Evolutionary conservation across 208 protist species (phyloP), one percentile per base, ranked within the genome.

Genomic region (Blastocrithidia nonstop): DNA sequence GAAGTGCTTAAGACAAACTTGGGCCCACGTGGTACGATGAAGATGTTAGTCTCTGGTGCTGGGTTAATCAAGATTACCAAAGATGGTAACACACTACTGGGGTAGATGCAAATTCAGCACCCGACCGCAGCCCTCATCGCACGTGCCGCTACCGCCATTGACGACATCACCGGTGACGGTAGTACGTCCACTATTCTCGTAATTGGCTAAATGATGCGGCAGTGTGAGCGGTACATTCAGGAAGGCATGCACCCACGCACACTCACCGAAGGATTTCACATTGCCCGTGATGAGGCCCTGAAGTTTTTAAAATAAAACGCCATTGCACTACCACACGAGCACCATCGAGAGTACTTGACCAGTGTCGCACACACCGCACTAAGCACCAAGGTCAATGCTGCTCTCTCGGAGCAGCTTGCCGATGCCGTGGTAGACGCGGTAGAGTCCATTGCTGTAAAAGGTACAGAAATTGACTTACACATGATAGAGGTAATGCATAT

Each of bases 401-500:
- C 61, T 17, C 62, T 95, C 20, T 72, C 74, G 0, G 71, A 88
- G 50, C 46, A 93, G 29, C 66, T 98, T 26, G 68, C 96, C 6
- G 85, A 94, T 6, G 79, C 95, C 23, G 75, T 98, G n/a, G 94
- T 98, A 2, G 96, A 99, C 50, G 86, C 97, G n/a, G 72, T 98
- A 0, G 64, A 92, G 17, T 73, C 79, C 0, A 87, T 98, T 23
- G 62, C 67, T 13, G n/a, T 15, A n/a, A 35, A 35, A n/a, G 29
- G 11, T 11, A 35, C 29, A n/a, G 48, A 54, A 33, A 76, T 93
- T 23, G 98, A 99, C 74, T 68, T 99, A 19, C 89, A 97, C 74
- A 99, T 99, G 98, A 86, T 99, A 29, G 98, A 99, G 68, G 94
- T 99, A 20, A 99, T 99, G 96, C 81, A 94, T 46, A 99, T 99